These are phyloP conservation scores for Solanum hybrid DNA, from an alignment of 305 asterid genomes.

Conservation along the genomic window DNA sequence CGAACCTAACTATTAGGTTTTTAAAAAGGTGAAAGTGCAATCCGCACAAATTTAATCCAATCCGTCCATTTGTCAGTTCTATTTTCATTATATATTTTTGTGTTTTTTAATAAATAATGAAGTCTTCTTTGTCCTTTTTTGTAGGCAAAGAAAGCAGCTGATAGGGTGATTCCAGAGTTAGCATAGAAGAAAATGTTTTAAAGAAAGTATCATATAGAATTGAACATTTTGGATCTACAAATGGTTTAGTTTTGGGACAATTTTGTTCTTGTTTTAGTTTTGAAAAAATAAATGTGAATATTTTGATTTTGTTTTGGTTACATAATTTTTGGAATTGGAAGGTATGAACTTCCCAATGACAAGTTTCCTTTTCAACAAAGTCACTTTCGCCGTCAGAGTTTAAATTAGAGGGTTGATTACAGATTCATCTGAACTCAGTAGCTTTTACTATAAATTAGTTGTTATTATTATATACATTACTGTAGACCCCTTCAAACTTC, in stretches of 20 bases:
- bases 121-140: background rate
- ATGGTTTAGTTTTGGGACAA: background rate
- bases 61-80: background rate
- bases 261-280: background rate
- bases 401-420: background rate
- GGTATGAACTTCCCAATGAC: background rate
- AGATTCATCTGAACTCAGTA: background rate
- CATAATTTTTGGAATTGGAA: background rate
- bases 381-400: background rate
- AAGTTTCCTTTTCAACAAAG: background rate
- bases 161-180: background rate
- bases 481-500: accelerated
- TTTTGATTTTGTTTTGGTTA: background rate
- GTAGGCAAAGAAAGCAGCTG: conserved; percentile 10
- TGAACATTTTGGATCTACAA: background rate
- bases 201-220: background rate
- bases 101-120: background rate
- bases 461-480: background rate
- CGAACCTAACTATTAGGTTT: background rate
- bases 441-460: accelerated
- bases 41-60: background rate
- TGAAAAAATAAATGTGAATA: background rate
- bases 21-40: background rate
- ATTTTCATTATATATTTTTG: no score
- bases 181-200: background rate